Evolutionary conservation across 2,329 filamentous ascomycete species (phyloP).

Genomic region (Thielaviopsis euricoi): DNA sequence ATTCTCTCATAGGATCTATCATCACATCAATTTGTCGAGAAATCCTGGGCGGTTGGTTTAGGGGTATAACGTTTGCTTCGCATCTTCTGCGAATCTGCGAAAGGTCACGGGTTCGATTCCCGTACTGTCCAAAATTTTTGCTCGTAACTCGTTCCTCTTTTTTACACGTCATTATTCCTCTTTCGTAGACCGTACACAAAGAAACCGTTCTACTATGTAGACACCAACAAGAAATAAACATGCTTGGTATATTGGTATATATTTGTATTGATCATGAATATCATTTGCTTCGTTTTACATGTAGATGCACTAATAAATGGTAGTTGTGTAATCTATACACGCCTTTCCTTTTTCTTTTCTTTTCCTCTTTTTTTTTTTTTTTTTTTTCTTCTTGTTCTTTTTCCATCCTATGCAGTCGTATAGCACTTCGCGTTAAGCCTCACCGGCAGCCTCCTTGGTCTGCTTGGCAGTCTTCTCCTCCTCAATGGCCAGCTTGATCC

Average conservation of each 20-base stretch:
- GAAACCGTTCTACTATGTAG: too few species aligned
- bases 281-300: not conserved
- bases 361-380: not conserved
- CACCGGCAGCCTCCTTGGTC: not conserved
- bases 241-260: not conserved
- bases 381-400: not conserved
- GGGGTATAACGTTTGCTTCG: constrained; percentile 12
- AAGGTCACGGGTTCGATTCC: constrained; percentile 12
- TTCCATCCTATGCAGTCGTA: not conserved
- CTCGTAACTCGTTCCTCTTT: not conserved
- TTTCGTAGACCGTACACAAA: too few species aligned
- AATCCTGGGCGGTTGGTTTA: constrained; percentile 9
- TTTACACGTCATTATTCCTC: not conserved
- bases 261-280: not conserved
- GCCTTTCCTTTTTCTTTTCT: not conserved
- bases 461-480: constrained; percentile 5
- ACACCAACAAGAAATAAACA: too few species aligned
- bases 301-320: not conserved
- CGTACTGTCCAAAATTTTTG: constrained; percentile 8
- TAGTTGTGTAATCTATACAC: not conserved
- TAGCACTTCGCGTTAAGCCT: too few species aligned
- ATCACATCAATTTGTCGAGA: too few species aligned
- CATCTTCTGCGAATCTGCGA: constrained; percentile 11
- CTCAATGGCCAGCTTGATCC: constrained; percentile 32
- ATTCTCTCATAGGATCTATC: too few species aligned